Conservation (phyloP, 768 basidiomycete species). For the Clitopilus hobsonii region DNA sequence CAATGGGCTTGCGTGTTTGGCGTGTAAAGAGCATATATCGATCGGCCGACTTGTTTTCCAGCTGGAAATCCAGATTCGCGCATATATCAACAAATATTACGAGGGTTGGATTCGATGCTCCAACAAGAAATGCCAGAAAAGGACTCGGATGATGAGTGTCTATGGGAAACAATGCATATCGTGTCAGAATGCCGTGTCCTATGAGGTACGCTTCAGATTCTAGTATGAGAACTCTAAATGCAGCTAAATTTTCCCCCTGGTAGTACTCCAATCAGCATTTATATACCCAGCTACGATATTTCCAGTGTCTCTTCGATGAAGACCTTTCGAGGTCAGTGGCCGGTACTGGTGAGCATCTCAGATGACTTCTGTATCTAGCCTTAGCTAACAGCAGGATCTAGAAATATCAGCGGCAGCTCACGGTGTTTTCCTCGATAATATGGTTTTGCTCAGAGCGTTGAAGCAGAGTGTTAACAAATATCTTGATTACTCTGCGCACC, state of each 20-base stretch:
- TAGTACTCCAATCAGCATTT: conserved; percentile 83
- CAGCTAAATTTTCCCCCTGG: conserved; percentile 7
- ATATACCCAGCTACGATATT: conserved; percentile 90
- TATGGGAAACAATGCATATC: conserved; percentile 82
- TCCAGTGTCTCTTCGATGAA: conserved; percentile 69
- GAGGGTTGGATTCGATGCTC: conserved; percentile 87
- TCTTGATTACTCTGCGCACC: conserved; percentile 80
- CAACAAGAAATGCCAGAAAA: conserved; percentile 75
- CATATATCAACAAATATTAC: conserved; percentile 77
- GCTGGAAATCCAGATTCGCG: conserved; percentile 81
- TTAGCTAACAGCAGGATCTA: conserved; percentile 29
- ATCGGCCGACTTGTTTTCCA: conserved; percentile 71
- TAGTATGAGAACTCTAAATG: neutral
- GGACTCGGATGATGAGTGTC: conserved; percentile 92
- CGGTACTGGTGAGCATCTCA: conserved; percentile 30
- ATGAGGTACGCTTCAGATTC: conserved; percentile 54
- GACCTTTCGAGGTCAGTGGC: conserved; percentile 53
- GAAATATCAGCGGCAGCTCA: conserved; percentile 38
- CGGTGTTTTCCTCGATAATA: conserved; percentile 46
- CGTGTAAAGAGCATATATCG: conserved; percentile 52
- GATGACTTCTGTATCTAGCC: neutral
- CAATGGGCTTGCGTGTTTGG: conserved; percentile 67
- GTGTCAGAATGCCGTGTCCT: conserved; percentile 66
- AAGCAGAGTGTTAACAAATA: conserved; percentile 67
- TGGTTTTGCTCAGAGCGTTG: conserved; percentile 47